A percentile compares a stretch with the other conserved stretches of the same genome.
Conservation (phyloP, 140 eudicot species). For the Oenanthe javanica region DNA sequence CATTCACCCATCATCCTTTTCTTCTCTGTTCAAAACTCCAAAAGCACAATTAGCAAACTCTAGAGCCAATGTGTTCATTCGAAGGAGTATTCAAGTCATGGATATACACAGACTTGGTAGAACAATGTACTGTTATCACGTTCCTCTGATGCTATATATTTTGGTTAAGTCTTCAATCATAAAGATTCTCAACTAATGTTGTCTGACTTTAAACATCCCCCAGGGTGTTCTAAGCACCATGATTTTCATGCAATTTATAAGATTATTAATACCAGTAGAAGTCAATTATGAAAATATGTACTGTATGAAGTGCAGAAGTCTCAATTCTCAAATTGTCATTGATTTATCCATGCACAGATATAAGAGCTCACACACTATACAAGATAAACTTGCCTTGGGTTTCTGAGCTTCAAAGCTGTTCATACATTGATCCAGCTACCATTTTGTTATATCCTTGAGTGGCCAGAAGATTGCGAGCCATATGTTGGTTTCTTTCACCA, state of each 20-base stretch:
- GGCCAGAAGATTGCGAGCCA: neutral
- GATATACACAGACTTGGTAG: neutral
- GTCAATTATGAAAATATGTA: neutral
- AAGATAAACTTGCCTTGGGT: neutral
- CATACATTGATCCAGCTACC: neutral
- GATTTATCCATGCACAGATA: neutral
- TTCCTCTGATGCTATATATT: too few relatives aligned
- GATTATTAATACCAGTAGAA: too few relatives aligned
- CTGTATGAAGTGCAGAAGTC: too few relatives aligned
- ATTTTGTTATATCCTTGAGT: neutral
- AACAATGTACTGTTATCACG: too few relatives aligned
- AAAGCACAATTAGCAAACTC: neutral
- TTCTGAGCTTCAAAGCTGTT: neutral
- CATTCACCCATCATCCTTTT: neutral
- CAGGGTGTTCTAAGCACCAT: neutral
- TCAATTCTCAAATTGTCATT: too few relatives aligned
- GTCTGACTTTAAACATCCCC: neutral
- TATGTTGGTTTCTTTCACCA: neutral
- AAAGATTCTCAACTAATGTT: neutral
- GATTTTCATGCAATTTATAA: too few relatives aligned
- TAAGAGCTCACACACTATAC: neutral
- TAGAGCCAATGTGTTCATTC: too few relatives aligned
- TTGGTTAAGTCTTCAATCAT: too few relatives aligned
- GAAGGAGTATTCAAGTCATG: neutral
- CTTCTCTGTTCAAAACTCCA: neutral